phyloP scores from a whole-genome alignment of 139 green algal genomes.

The Coelastrella sp. region DNA sequence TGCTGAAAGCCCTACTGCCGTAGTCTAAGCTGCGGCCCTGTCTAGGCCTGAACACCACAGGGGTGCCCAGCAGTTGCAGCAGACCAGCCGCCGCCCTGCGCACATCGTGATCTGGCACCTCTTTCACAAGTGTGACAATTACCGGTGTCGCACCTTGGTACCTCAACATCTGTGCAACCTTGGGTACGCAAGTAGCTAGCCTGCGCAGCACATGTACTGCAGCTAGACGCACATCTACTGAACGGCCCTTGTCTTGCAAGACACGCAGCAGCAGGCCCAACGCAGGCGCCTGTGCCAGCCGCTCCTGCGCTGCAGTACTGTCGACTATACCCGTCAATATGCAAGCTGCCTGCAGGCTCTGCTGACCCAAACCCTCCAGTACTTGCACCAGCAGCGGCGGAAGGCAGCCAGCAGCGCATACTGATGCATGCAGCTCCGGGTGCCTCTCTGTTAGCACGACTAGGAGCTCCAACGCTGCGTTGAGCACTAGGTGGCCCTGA shows the following conservation, averaged over 20 bases:
- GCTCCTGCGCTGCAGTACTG: background rate
- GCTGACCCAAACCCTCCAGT: background rate
- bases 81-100: conserved; percentile 4
- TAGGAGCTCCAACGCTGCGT: conserved; percentile 32
- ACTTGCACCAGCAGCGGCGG: conserved; percentile 32
- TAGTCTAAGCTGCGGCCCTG: background rate
- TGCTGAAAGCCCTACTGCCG: background rate
- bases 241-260: background rate
- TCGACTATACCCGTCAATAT: conserved; percentile 11
- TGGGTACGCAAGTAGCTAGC: background rate
- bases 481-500: conserved; percentile 25
- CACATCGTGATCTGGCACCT: conserved; percentile 16
- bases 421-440: background rate
- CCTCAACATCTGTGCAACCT: background rate
- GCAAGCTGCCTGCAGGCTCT: conserved; percentile 37
- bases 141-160: conserved; percentile 2
- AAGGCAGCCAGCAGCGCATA: conserved; percentile 22
- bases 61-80: conserved; percentile 28
- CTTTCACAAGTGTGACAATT: background rate
- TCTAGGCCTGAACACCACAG: background rate
- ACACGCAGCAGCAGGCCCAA: background rate
- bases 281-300: conserved; percentile 22
- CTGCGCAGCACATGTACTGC: conserved; percentile 32
- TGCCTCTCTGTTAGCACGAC: conserved; percentile 35
- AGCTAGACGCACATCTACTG: conserved; percentile 38